These are phyloP conservation scores for Aspergillus sp. DNA, from an alignment of 2,329 filamentous ascomycete species.

Conservation along the genomic window DNA sequence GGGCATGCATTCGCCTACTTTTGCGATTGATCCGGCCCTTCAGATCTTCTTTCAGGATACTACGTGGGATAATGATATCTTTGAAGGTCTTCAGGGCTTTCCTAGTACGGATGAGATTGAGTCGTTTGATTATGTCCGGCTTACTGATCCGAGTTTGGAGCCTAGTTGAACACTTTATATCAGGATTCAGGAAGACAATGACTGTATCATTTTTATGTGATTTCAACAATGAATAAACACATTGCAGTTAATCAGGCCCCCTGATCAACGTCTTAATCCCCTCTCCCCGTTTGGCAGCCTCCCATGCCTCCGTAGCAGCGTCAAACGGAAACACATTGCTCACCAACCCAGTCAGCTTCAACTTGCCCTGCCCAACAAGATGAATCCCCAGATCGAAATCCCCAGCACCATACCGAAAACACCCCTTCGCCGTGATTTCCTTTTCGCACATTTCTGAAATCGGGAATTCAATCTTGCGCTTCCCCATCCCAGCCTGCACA, in stretches of 20 bases:
- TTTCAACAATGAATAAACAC: background rate
- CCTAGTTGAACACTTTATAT: background rate
- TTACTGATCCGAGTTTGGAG: background rate
- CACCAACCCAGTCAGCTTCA: constrained; percentile 26
- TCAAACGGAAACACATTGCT: constrained; percentile 29
- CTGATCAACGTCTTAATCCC: constrained; percentile 19
- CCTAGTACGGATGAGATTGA: background rate
- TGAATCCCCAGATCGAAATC: constrained; percentile 31
- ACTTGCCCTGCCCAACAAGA: constrained; percentile 20
- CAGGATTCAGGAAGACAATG: no score
- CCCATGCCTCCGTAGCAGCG: constrained; percentile 29
- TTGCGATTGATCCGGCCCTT: constrained; percentile 11
- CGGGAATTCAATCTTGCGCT: constrained; percentile 30
- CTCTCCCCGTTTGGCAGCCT: constrained; percentile 16
- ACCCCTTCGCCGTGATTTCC: constrained; percentile 23
- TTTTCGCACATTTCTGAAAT: constrained; percentile 28
- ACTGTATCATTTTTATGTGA: no score
- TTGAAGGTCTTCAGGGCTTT: constrained; percentile 7
- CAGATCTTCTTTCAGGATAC: constrained; percentile 13
- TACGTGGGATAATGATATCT: constrained; percentile 7
- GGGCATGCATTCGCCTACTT: background rate
- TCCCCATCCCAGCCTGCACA: constrained; percentile 29
- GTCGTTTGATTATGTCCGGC: background rate
- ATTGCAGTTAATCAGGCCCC: background rate
- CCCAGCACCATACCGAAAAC: constrained; percentile 26